Evolutionary conservation across 2,329 filamentous ascomycete genomes (phyloP), one percentile per base, ranked within the genome.

Genomic region (Orbilia blumenaviensis): DNA sequence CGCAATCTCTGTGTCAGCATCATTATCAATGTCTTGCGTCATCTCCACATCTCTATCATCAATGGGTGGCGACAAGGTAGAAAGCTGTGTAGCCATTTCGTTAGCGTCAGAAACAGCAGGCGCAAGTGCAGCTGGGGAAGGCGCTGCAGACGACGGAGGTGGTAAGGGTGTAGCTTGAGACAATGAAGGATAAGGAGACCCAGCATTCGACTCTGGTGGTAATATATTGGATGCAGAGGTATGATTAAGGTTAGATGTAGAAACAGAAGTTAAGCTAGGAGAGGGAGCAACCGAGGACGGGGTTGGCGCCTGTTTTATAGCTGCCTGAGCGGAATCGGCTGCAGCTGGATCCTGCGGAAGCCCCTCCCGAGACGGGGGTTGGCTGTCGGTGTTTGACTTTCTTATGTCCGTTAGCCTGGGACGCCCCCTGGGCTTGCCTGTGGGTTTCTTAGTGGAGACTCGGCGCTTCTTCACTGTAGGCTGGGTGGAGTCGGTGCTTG

Each of bases 301-400:
- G 58, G 72, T 76, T 5, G 64, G 72, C 5, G 72, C 72, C 50
- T 76, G 72, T 76, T 76, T 76, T 76, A 76, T 76, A 76, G 64
- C 16, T 32, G 42, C 58, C 23, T 58, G 36, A 36, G 44, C 46
- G 29, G 27, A 21, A 52, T 76, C 72, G 50, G 56, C 21, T 16
- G 58, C 46, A 64, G 58, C 60, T 76, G 72, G 72, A 76, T 76
- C 72, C 72, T 76, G 72, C 72, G 72, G 72, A 44, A 69, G 64
- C 42, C 63, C 52, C 50, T 76, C 72, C 64, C 64, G 72, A 52
- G 72, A 61, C 46, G 72, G 52, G 64, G 72, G 72, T 50, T 69
- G 56, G 8, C 8, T 32, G n/a, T 76, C 72, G 58, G 72, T 42
- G 64, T 69, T 76, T 64, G 64, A 32, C 56, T 63, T 69, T 48